phyloP scores from a whole-genome alignment of 148 eudicot genomes.

The Fallopia convolvulus region DNA sequence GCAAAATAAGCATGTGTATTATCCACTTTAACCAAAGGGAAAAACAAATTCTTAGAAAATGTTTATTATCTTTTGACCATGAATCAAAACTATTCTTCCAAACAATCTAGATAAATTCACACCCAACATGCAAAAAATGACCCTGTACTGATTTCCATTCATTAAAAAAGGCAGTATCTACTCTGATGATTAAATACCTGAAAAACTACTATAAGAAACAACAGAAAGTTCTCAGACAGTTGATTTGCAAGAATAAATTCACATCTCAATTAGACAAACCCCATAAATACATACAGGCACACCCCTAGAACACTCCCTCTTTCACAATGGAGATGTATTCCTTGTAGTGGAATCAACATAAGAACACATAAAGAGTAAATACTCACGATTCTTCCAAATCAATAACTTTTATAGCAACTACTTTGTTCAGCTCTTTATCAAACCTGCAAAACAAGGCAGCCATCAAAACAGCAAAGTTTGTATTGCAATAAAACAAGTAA shows the following conservation, averaged over 20 bases:
- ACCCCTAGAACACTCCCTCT: neutral
- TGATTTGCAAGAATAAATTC: neutral
- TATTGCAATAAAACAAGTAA: constrained; percentile 3
- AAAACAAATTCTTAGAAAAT: neutral
- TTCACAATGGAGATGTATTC: neutral
- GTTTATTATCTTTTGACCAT: neutral
- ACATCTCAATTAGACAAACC: neutral
- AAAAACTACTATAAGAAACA: neutral
- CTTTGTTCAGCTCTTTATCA: constrained; percentile 86
- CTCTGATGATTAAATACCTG: neutral
- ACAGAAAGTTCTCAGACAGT: neutral
- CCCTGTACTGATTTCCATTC: neutral
- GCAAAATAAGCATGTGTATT: neutral
- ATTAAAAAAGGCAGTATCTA: neutral
- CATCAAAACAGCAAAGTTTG: neutral
- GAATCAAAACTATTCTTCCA: neutral
- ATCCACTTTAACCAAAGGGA: neutral
- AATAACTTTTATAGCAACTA: constrained; percentile 86
- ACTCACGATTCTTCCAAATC: constrained; percentile 99
- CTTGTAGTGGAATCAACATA: neutral
- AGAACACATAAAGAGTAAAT: neutral
- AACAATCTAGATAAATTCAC: neutral
- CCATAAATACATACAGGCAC: neutral
- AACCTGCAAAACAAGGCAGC: constrained; percentile 46
- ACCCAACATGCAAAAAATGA: neutral